Base-by-base conservation (phyloP, 192 early-diverging fungal species). In the Podila epigama region DNA sequence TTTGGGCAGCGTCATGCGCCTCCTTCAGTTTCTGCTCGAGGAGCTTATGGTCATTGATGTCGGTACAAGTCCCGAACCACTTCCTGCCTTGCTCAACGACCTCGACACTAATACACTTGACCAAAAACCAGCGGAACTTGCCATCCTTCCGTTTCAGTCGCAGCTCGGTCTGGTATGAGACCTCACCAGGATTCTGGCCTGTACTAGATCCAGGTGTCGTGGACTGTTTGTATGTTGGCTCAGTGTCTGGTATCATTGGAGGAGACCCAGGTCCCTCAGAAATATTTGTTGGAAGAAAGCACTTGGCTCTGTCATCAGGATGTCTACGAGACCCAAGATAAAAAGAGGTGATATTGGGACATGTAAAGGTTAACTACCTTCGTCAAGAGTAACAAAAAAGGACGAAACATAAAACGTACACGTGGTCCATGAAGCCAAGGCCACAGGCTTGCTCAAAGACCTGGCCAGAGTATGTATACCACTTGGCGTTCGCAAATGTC, bases 1-100 rank as follows among this genome's bases (percentile, higher is more conserved):
- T 85, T 66, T 85, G 83, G 12, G 86, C 86, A 2, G 84, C 86
- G 68, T 85, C 82, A 55, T 88, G 84, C 9, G 86, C 86, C 56
- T 85, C 86, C 37, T 85, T 83, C 25, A 88, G 64, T 60, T 84
- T 84, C 44, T 88, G 82, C 48, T 88, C 86, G 25, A 88, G 44
- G 29, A 84, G 40, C 54, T 88, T 88, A 16, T 88, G 86, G 68
- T 88, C 84, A 48, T 88, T 85, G 60, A 88, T 88, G 51, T 88
- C 86, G 9, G 86, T 88, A 42, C 86, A 87, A 33, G 86, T 86
- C 35, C 86, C 86, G 53, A 88, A 85, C 86, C 86, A 88, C 58
- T 80, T 68, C 31, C 79, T 70, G 16, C 83, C 83, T 34, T 81
- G 75, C 40, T 84, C 84, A 0, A 70, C 69, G 33, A 70, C 75